These are phyloP conservation scores for Populus tomentosa DNA, from an alignment of 441 rosid species.

Conservation along the genomic window DNA sequence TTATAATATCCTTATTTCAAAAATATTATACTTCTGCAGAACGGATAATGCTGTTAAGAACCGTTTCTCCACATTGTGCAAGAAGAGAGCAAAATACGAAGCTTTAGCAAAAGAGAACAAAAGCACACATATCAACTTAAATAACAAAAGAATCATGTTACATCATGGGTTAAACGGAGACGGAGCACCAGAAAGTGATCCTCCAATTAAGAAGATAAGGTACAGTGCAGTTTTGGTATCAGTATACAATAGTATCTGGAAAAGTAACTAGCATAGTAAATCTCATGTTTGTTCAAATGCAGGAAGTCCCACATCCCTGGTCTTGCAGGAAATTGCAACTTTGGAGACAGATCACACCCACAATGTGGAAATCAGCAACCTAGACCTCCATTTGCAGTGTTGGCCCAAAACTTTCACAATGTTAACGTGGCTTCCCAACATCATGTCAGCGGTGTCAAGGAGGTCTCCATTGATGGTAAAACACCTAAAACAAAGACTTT, in stretches of 20 bases:
- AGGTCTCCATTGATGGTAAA: conserved; percentile 51
- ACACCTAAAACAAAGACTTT: conserved; percentile 3
- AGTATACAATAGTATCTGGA: background rate
- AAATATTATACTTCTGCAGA: conserved; percentile 40
- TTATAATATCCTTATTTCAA: background rate
- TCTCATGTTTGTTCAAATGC: conserved; percentile 18
- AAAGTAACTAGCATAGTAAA: conserved; percentile 1
- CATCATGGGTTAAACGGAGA: conserved; percentile 40
- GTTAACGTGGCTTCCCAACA: conserved; percentile 26
- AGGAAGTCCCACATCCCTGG: conserved; percentile 71
- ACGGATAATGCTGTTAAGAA: conserved; percentile 99
- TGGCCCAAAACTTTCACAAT: conserved; percentile 49
- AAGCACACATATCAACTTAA: conserved; percentile 46
- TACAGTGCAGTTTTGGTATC: conserved; percentile 18
- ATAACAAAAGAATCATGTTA: conserved; percentile 63
- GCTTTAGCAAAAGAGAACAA: conserved; percentile 83
- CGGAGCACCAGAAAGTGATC: conserved; percentile 35
- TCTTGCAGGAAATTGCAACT: conserved; percentile 36
- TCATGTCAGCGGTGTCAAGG: conserved; percentile 32
- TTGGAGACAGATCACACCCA: conserved; percentile 52
- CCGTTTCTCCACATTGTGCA: conserved; percentile 89
- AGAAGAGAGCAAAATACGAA: conserved; percentile 95
- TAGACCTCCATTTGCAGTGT: conserved; percentile 63
- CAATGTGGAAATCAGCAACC: conserved; percentile 48
- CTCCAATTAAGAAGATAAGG: conserved; percentile 67